Base-by-base conservation (phyloP, 495 filamentous ascomycete species). In the Talaromyces stipitatus region DNA sequence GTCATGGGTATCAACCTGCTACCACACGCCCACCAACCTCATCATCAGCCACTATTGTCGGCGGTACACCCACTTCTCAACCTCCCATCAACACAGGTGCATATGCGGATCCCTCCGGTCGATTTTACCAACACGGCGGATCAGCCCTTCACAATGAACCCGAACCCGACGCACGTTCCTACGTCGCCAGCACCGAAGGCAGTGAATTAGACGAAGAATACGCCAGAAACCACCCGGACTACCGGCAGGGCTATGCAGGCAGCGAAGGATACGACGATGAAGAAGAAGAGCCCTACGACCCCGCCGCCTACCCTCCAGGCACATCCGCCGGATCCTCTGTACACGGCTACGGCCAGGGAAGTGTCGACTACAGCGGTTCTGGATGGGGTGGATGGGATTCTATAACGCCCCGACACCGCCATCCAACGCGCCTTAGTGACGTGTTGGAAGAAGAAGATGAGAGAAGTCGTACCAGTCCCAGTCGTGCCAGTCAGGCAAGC, bases 381-480 rank as follows among this genome's bases (percentile, higher is more conserved):
- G 87, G 84, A 11, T 94, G 87, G 72, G 85, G 85, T 8, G 87
- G 84, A 8, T 97, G 91, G 92, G 90, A 94, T 53, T 68, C 78
- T 8, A 58, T 78, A 48, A 80, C 91, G 54, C 83, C 88, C n/a
- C 78, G 92, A 50, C 94, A 97, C 72, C 92, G 96, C 64, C 94
- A 97, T 72, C 92, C 92, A 0, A 97, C 92, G 2, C 77, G 94
- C 54, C 73, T 98, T 56, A 97, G 94, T 66, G 94, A 98, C 75
- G 92, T 98, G 10, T 78, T 94, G 9, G 94, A 98, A 51, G 54
- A 55, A 51, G 79, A 82, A 57, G 80, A 83, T 59, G 80, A 83
- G 61, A 73, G 72, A 54, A 83, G 82, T 57, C 71, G 82, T 41
- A 84, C 82, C 32, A 85, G 75, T 60, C 76, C 78, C 5, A 80